phyloP scores from a whole-genome alignment of 441 rosid species.

The Melastoma candidum region DNA sequence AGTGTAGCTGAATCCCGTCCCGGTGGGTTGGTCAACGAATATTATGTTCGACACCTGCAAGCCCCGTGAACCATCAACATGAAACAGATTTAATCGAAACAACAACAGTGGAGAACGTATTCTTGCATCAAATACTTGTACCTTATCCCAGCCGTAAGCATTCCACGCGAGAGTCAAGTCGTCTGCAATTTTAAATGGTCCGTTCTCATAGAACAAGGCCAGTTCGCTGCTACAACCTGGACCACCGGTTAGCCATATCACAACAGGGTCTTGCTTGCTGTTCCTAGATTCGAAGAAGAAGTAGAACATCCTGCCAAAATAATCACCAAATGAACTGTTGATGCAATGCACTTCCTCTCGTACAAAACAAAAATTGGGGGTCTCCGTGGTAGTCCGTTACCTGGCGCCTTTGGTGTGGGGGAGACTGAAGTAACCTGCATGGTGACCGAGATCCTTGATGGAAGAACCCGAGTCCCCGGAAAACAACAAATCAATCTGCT shows the following conservation, averaged over 20 bases:
- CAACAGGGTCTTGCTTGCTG: conserved; percentile 57
- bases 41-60: conserved; percentile 57
- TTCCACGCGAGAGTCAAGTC: conserved; percentile 65
- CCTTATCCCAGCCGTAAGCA: conserved; percentile 92
- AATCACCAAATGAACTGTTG: too few species aligned
- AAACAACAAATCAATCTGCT: conserved; percentile 28
- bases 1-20: conserved; percentile 76
- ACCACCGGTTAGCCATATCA: conserved; percentile 86
- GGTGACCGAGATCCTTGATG: conserved; percentile 65
- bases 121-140: conserved; percentile 10
- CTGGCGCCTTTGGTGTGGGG: neutral
- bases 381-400: neutral
- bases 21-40: conserved; percentile 67
- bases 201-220: conserved; percentile 81
- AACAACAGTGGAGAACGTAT: too few species aligned
- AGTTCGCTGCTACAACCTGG: conserved; percentile 89
- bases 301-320: conserved; percentile 65
- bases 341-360: too few species aligned
- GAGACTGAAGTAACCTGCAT: conserved; percentile 56
- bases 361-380: too few species aligned
- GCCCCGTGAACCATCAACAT: too few species aligned
- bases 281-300: conserved; percentile 65
- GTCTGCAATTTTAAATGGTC: conserved; percentile 52
- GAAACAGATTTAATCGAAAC: too few species aligned
- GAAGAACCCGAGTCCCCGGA: conserved; percentile 31